A percentile compares a stretch with the other conserved stretches of the same genome.
Conservation (phyloP, 2,329 filamentous ascomycete genomes). For the Neofusicoccum sp. region DNA sequence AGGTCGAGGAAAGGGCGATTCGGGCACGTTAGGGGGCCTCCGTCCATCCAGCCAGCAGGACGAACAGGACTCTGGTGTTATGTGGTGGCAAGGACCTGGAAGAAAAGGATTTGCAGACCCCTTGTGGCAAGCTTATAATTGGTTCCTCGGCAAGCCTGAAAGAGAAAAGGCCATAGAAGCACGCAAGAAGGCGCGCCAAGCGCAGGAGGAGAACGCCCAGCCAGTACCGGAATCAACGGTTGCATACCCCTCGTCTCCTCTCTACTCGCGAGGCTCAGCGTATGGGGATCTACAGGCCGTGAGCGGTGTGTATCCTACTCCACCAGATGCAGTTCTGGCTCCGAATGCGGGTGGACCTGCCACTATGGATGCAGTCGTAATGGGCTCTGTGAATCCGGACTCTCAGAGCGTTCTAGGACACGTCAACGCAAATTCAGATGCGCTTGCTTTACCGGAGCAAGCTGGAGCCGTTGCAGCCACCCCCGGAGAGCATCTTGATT, state of each 20-base stretch:
- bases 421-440: not conserved
- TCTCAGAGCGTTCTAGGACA: not conserved
- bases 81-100: conserved; percentile 3
- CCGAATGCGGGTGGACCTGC: conserved; percentile 29
- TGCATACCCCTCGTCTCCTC: conserved; percentile 36
- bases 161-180: conserved; percentile 36
- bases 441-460: not conserved
- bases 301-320: conserved; percentile 41
- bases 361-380: conserved; percentile 9
- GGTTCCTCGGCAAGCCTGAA: conserved; percentile 35
- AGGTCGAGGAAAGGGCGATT: not conserved
- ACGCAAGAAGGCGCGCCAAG: conserved; percentile 43
- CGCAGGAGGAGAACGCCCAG: conserved; percentile 51
- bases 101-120: conserved; percentile 35
- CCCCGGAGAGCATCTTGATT: conserved; percentile 1
- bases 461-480: not conserved
- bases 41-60: conserved; percentile 16
- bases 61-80: not conserved
- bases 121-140: conserved; percentile 35
- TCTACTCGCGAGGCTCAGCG: conserved; percentile 33
- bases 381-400: not conserved
- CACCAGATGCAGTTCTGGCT: conserved; percentile 36
- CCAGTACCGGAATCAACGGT: conserved; percentile 30
- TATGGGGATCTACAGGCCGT: conserved; percentile 38
- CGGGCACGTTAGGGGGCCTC: not conserved